Conservation (phyloP, 768 basidiomycete species). For the Leccinum ochraceum region DNA sequence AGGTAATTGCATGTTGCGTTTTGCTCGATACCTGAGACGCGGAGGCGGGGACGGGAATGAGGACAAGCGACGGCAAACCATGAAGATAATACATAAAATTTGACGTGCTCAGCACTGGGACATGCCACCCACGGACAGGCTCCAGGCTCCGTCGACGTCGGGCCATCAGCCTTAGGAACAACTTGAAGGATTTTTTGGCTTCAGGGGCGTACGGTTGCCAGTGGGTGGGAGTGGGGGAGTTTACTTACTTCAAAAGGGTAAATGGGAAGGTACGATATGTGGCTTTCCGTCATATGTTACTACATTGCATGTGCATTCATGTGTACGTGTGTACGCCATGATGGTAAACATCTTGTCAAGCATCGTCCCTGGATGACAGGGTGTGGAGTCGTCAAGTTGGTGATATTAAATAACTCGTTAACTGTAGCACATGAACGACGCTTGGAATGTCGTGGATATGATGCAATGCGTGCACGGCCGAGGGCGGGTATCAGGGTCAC, state of each 20-base stretch:
- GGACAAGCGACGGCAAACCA: neutral
- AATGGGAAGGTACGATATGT: neutral
- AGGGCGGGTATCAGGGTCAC: neutral
- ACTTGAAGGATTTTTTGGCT: neutral
- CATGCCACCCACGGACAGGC: too few relatives aligned
- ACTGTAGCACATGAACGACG: too few relatives aligned
- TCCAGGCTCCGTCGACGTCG: neutral
- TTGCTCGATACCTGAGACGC: neutral
- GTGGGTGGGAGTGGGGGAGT: neutral
- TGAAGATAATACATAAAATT: too few relatives aligned
- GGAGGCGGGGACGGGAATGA: neutral
- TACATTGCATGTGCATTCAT: too few relatives aligned
- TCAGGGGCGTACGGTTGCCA: neutral
- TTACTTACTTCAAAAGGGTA: neutral
- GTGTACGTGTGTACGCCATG: too few relatives aligned
- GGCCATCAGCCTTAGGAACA: neutral
- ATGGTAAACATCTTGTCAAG: too few relatives aligned
- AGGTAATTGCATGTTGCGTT: neutral
- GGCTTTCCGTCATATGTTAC: too few relatives aligned
- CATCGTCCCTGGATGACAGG: neutral
- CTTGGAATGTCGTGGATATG: neutral
- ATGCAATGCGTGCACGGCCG: neutral
- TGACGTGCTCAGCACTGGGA: too few relatives aligned
- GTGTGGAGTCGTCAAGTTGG: neutral
- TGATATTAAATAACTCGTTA: neutral